Evolutionary conservation across 805 yeast genomes (phyloP).

Genomic region (Candida xiaguanensis): DNA sequence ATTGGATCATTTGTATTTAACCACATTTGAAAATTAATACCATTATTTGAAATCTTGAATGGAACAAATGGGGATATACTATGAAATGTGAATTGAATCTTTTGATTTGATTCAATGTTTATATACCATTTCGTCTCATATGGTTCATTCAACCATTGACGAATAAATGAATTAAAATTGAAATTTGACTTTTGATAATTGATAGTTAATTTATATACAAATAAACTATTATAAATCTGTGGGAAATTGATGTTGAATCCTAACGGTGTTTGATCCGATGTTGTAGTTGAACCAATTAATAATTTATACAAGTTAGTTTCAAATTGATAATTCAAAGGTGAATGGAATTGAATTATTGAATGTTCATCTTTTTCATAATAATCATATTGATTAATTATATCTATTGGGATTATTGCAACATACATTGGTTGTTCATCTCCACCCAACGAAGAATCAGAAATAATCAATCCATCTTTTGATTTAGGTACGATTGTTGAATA

Average conservation of each 20-base stretch:
- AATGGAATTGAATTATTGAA: background rate
- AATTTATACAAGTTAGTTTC: conserved; percentile 33
- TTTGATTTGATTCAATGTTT: conserved; percentile 28
- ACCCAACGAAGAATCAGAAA: conserved; percentile 56
- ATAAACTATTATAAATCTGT: conserved; percentile 58
- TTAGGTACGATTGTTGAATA: conserved; percentile 47
- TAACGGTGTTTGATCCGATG: conserved; percentile 44
- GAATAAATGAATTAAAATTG: conserved; percentile 56
- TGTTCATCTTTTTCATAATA: background rate
- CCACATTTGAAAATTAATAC: conserved; percentile 47
- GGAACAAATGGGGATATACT: conserved; percentile 73
- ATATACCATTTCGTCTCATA: conserved; percentile 80
- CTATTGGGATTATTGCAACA: background rate
- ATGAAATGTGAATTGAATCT: conserved; percentile 33
- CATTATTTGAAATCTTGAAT: conserved; percentile 27
- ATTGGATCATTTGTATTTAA: conserved; percentile 33
- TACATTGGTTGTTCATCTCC: conserved; percentile 39
- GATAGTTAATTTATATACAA: conserved; percentile 47
- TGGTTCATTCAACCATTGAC: conserved; percentile 64
- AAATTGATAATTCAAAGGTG: conserved; percentile 10
- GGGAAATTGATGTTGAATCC: conserved; percentile 47
- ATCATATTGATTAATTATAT: background rate
- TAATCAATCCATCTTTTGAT: conserved; percentile 35
- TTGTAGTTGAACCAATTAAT: conserved; percentile 35
- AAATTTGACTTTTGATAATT: conserved; percentile 6